Base-by-base conservation (phyloP, 306 rosid species). In the Sophora flavescens region DNA sequence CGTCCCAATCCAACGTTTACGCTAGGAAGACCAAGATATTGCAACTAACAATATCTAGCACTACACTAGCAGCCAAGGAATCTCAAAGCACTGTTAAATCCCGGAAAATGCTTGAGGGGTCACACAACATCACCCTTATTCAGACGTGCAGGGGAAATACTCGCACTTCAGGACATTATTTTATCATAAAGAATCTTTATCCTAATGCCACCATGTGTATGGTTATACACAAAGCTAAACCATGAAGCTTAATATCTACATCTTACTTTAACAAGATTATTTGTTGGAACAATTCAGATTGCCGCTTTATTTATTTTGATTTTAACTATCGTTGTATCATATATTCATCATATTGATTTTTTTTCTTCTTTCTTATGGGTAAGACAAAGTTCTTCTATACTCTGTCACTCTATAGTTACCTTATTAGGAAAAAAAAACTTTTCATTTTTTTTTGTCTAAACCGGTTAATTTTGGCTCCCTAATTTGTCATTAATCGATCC, bases 161-260 rank as follows among this genome's bases (percentile, higher is more conserved):
- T 38, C 44, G 18, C 32, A 63, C 76, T 18, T 38, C 0, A 22
- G 18, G 14, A 38, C 2, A 13, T 36, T 38, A 35, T 56, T 65
- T 44, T 56, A 56, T 71, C 76, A 10, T 11, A 0, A 17, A 53
- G 75, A 53, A 70, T 70, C 63, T 71, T 71, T 54, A 54, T 71
- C 76, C n/a, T 70, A 4, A 50, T 3, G 48, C 7, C 35, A 11
- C 11, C 6, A 10, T 51, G 63, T 3, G 22, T 17, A 11, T 2
- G 18, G 22, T 38, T 56, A 36, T 36, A 53, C 51, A 14, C 18
- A 10, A 48, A 70, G 56, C 36, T 17, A 17, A 35, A 69, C 4
- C 1, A 33, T 51, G 38, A 13, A 28, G 17, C 56, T 67, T 18
- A 12, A 48, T 48, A 14, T 32, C 32, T 51, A 51, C 48, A 51